Conservation (phyloP, 176 grass and related monocot genomes). For the Zea mays region Zm-B73-REFERENCE-NAM-5.0 NC_050098.1:215641501-215642000, state of each 20-base stretch:
- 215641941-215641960: neutral
- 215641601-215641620: constrained; percentile 60
- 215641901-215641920: neutral
- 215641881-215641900: neutral
- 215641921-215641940: constrained; percentile 19
- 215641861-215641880: neutral
- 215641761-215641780: constrained; percentile 96
- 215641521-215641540: constrained; percentile 54
- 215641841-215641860: neutral
- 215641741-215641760: constrained; percentile 82
- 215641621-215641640: constrained; percentile 21
- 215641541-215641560: constrained; percentile 49
- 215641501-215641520: constrained; percentile 72
- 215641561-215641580: constrained; percentile 49
- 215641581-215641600: constrained; percentile 65
- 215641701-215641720: constrained; percentile 13
- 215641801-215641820: neutral
- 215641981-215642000: neutral
- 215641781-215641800: constrained; percentile 85
- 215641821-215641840: neutral
- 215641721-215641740: constrained; percentile 61
- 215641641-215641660: constrained; percentile 10
- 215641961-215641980: neutral
- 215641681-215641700: neutral
- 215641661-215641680: neutral